Base-by-base conservation (phyloP, 371 early-diverging fungal species). In the Mortierella sp. region DNA sequence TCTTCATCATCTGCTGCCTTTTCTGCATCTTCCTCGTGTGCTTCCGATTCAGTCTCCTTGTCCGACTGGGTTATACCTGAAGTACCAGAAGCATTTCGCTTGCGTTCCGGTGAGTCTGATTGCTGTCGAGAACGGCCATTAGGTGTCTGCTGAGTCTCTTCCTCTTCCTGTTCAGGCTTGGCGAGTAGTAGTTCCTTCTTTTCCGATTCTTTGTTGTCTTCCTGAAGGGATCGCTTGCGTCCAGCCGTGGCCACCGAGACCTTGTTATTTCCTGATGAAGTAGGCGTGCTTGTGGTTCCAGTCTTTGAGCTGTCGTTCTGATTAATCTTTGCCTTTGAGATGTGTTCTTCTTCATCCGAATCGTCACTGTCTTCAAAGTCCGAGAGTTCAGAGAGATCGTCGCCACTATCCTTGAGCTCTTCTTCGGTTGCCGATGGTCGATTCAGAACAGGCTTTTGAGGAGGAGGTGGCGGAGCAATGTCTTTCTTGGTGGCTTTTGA, bases 301-400 rank as follows among this genome's bases (percentile, higher is more conserved):
- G 4, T 21, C 21, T 50, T 50, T n/a, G n/a, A 21, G 21, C 14
- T 16, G 37, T 37, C 37, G 37, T 37, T 37, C 37, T 37, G 37
- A 9, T 37, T 37, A 1, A 55, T 1, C 23, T 66, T 70, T 11
- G 58, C 11, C 14, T 58, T 48, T 4, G 59, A 60, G 18, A 70
- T 48, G n/a, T 66, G 43, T 7, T 76, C 76, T 18, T 67, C 76
- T 28, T 76, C 76, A 51, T 76, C 76, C 7, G 76, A 76, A 37
- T 76, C 76, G 26, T 76, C 76, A 21, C 68, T 64, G 52, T 76
- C 76, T 3, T 76, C 76, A 57, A 76, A 71, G n/a, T 76, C 76
- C 28, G 76, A 76, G 0, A 76, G 76, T 30, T 76, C 76, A 1
- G 76, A 76, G 6, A 76, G 65, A 43, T 76, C 76, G 43, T 76